Evolutionary conservation across 202 grass and related monocot species (phyloP).

Genomic region (Zizania palustris): DNA sequence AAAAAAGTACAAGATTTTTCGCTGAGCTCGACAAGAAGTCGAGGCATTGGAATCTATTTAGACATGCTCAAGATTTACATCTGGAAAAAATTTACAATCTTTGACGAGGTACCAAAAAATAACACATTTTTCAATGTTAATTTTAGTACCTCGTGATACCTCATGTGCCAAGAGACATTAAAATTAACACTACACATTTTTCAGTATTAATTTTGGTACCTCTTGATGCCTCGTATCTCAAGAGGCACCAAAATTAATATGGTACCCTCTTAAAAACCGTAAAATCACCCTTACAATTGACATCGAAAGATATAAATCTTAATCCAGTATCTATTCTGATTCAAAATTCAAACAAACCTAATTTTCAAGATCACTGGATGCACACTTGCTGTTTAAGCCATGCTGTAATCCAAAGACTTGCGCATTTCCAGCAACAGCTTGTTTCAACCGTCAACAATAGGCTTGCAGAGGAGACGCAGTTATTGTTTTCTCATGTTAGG

Average conservation of each 20-base stretch:
- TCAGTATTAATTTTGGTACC: too few relatives aligned
- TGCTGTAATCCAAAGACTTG: not conserved
- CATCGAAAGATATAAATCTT: not conserved
- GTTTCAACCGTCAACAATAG: not conserved
- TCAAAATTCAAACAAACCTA: not conserved
- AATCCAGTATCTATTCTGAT: not conserved
- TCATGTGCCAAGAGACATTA: too few relatives aligned
- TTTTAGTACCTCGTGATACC: too few relatives aligned
- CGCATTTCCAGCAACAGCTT: not conserved
- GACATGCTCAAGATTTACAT: constrained; percentile 25
- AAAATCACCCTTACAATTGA: too few relatives aligned
- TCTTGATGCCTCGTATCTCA: too few relatives aligned
- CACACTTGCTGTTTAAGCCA: not conserved
- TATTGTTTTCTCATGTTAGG: constrained; percentile 15
- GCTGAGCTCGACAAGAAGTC: constrained; percentile 23
- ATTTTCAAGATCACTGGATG: not conserved
- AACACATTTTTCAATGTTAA: too few relatives aligned
- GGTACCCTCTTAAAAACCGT: too few relatives aligned
- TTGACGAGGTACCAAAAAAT: too few relatives aligned
- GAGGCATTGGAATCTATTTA: constrained; percentile 1
- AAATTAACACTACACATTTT: too few relatives aligned
- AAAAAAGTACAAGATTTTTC: constrained; percentile 25
- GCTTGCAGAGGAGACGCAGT: not conserved
- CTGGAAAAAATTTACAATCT: too few relatives aligned
- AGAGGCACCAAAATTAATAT: too few relatives aligned